phyloP scores from a whole-genome alignment of 1,284 basidiomycete species.

The Moesziomyces parantarcticus region DNA sequence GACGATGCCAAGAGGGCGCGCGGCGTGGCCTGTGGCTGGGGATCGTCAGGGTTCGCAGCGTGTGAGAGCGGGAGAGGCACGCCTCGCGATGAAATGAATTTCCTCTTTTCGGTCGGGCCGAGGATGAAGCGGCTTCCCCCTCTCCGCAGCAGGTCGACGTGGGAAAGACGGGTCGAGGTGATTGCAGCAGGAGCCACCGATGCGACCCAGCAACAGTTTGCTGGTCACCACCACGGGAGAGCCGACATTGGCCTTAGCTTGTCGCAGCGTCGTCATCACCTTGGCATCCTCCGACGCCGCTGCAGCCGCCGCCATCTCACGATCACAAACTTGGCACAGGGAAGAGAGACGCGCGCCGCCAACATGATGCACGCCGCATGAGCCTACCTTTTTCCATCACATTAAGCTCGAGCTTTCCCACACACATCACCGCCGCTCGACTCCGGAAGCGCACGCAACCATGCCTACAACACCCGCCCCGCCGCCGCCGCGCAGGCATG shows the following conservation, averaged over 20 bases:
- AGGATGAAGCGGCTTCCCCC: not conserved
- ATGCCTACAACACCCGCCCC: no score
- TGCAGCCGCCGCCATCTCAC: no score
- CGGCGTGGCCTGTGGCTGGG: no score
- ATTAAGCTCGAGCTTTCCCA: not conserved
- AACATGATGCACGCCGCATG: not conserved
- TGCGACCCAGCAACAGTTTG: no score
- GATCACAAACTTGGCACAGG: no score
- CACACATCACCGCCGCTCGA: no score
- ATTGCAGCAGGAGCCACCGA: no score
- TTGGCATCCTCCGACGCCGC: not conserved
- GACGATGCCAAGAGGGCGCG: no score
- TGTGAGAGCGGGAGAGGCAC: not conserved
- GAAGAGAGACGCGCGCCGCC: no score
- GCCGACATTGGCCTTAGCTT: not conserved
- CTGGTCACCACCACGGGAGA: not conserved
- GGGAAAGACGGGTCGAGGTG: no score
- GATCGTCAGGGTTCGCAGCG: not conserved
- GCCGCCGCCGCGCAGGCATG: constrained; percentile 10
- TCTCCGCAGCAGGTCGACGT: not conserved
- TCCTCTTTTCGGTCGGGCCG: not conserved
- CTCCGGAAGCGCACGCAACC: not conserved
- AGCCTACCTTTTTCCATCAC: not conserved
- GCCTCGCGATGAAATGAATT: not conserved
- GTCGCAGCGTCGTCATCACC: not conserved